Percentiles rank a stretch among this genome's conserved stretches.
These are phyloP conservation scores for Persicaria maculosa DNA, from an alignment of 148 eudicot species.

Conservation along the genomic window DNA sequence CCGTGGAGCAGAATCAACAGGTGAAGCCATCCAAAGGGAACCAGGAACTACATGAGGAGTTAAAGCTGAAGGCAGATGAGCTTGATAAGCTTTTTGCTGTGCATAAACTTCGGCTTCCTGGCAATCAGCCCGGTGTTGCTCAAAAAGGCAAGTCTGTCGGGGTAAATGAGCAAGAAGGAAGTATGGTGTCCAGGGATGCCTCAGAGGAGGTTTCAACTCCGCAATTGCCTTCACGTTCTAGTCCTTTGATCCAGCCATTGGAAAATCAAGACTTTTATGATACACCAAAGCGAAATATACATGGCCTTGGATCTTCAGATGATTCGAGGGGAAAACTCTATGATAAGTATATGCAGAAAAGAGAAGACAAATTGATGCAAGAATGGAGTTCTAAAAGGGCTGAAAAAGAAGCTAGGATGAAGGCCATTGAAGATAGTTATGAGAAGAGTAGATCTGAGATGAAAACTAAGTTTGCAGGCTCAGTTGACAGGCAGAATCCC, in stretches of 20 bases:
- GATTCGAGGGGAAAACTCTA: constrained; percentile 74
- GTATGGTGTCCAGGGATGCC: constrained; percentile 23
- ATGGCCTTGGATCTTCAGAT: constrained; percentile 47
- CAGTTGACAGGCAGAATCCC: constrained; percentile 50
- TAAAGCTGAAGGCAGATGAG: constrained; percentile 85
- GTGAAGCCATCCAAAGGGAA: constrained; percentile 64
- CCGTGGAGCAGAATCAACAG: constrained; percentile 54
- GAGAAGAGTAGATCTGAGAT: constrained; percentile 72
- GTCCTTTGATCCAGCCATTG: constrained; percentile 25
- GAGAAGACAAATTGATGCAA: constrained; percentile 73
- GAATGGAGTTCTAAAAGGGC: constrained; percentile 74
- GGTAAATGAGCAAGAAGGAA: constrained; percentile 30
- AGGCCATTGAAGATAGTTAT: constrained; percentile 67
- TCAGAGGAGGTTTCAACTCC: constrained; percentile 30
- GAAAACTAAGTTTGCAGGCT: constrained; percentile 57
- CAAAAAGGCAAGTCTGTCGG: constrained; percentile 51
- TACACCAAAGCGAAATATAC: constrained; percentile 38
- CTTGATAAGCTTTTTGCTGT: constrained; percentile 94
- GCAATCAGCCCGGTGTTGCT: constrained; percentile 48
- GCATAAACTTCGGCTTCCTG: constrained; percentile 73
- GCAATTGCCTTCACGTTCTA: constrained; percentile 27
- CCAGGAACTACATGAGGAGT: constrained; percentile 72
- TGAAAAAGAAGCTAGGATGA: constrained; percentile 82
- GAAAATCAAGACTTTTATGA: constrained; percentile 39
- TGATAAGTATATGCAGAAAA: constrained; percentile 63